phyloP scores from a whole-genome alignment of 2,329 filamentous ascomycete genomes.

The Scedosporium apiospermum region DNA sequence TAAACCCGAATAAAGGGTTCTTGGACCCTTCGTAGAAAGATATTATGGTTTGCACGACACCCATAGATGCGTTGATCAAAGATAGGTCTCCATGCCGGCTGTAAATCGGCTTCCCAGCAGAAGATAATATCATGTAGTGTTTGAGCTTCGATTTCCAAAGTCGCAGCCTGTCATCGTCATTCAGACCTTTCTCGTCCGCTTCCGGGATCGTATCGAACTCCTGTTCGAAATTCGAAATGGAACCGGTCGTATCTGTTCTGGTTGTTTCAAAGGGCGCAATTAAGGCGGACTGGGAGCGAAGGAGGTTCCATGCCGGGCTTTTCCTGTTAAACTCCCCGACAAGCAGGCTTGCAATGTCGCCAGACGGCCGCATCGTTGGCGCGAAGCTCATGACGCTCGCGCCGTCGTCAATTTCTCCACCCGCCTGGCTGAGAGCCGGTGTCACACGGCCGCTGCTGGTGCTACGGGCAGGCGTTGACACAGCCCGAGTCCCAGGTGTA shows the following conservation, averaged over 20 bases:
- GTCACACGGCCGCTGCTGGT: conserved; percentile 29
- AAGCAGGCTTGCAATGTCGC: conserved; percentile 75
- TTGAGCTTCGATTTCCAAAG: conserved; percentile 90
- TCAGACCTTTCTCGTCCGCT: conserved; percentile 28
- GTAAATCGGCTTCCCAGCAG: conserved; percentile 94
- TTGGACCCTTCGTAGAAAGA: conserved; percentile 83
- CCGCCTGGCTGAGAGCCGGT: conserved; percentile 20
- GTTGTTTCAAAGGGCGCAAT: conserved; percentile 51
- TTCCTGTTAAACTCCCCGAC: conserved; percentile 58
- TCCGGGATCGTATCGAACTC: conserved; percentile 73
- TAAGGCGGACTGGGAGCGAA: conserved; percentile 52
- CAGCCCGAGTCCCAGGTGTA: conserved; percentile 23
- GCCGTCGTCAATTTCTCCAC: conserved; percentile 48
- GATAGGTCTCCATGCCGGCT: conserved; percentile 87
- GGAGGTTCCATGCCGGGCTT: conserved; percentile 59
- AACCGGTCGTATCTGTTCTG: conserved; percentile 33
- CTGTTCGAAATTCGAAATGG: conserved; percentile 56
- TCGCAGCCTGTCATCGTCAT: conserved; percentile 51
- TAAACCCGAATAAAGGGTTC: conserved; percentile 73
- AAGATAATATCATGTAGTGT: conserved; percentile 93
- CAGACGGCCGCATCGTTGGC: conserved; percentile 50
- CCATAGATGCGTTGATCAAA: conserved; percentile 87
- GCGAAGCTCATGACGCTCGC: conserved; percentile 59
- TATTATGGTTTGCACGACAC: conserved; percentile 93
- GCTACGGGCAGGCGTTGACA: conserved; percentile 22